Conservation (phyloP, 2,329 filamentous ascomycete species). For the Trichoderma harzianum region DNA sequence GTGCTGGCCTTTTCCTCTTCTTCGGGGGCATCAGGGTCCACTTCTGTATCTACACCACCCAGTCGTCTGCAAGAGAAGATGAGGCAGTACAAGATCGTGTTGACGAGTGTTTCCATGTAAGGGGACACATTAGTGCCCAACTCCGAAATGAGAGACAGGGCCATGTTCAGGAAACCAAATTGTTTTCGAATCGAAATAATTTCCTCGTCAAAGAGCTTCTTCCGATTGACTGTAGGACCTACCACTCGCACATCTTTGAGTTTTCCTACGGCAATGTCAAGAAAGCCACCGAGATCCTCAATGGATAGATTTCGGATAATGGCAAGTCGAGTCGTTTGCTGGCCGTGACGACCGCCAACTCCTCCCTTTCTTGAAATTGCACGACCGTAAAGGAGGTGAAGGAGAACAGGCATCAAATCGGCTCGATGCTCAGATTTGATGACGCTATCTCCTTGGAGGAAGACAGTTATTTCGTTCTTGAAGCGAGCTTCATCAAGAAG, state of each 20-base stretch:
- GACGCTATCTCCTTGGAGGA: slow-evolving; percentile 72
- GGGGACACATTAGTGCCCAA: slow-evolving; percentile 70
- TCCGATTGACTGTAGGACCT: slow-evolving; percentile 44
- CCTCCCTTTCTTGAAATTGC: slow-evolving; percentile 78
- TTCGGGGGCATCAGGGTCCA: slow-evolving; percentile 37
- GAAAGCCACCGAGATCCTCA: slow-evolving; percentile 73
- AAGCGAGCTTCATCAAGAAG: slow-evolving; percentile 88
- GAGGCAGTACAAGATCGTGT: slow-evolving; percentile 78
- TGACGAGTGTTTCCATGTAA: slow-evolving; percentile 66
- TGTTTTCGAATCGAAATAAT: slow-evolving; percentile 71
- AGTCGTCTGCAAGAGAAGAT: slow-evolving; percentile 65
- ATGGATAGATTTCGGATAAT: slow-evolving; percentile 74
- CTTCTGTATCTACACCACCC: slow-evolving; percentile 33
- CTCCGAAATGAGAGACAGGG: slow-evolving; percentile 80
- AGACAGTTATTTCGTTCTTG: slow-evolving; percentile 87
- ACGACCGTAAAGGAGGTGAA: slow-evolving; percentile 84
- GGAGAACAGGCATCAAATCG: slow-evolving; percentile 77
- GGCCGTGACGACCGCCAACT: slow-evolving; percentile 72
- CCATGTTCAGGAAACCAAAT: slow-evolving; percentile 87
- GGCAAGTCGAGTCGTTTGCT: slow-evolving; percentile 76
- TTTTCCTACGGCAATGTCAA: slow-evolving; percentile 75
- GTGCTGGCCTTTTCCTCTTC: slow-evolving; percentile 44
- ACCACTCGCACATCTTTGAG: slow-evolving; percentile 61
- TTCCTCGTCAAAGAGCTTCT: slow-evolving; percentile 55
- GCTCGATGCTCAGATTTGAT: slow-evolving; percentile 71